Percentiles rank a stretch among this genome's conserved stretches.
Conservation (phyloP, 2,329 filamentous ascomycete species). For the Aspergillus sergii region DNA sequence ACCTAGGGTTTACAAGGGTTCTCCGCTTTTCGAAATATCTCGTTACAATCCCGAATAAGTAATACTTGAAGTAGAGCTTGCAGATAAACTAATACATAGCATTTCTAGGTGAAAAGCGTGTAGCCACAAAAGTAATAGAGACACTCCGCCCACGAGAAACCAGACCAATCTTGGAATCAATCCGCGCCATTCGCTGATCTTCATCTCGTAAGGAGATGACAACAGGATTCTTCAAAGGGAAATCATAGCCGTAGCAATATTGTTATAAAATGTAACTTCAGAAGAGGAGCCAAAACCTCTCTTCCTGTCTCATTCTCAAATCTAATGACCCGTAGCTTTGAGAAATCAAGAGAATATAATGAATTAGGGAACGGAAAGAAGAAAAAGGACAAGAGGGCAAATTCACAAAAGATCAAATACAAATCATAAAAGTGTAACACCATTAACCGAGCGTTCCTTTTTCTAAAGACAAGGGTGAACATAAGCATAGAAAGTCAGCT, state of each 20-base stretch:
- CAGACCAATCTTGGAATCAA: conserved; percentile 25
- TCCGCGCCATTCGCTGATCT: conserved; percentile 28
- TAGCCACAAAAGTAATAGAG: background rate
- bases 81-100: background rate
- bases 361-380: conserved; percentile 18
- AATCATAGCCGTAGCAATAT: background rate
- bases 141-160: conserved; percentile 7
- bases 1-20: too few relatives aligned
- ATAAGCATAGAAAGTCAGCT: conserved; percentile 17
- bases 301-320: conserved; percentile 1
- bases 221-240: background rate
- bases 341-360: background rate
- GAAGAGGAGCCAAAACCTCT: background rate
- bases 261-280: background rate
- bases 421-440: conserved; percentile 12
- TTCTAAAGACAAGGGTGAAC: conserved; percentile 5
- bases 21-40: background rate
- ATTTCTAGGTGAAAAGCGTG: background rate
- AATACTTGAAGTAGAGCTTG: background rate
- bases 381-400: conserved; percentile 13
- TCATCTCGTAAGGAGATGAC: background rate
- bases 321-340: conserved; percentile 5
- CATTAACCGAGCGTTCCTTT: conserved; percentile 11
- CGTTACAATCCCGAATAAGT: background rate
- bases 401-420: conserved; percentile 18